Conservation (phyloP, 805 yeast genomes). For the Wickerhamiella galacta region DNA sequence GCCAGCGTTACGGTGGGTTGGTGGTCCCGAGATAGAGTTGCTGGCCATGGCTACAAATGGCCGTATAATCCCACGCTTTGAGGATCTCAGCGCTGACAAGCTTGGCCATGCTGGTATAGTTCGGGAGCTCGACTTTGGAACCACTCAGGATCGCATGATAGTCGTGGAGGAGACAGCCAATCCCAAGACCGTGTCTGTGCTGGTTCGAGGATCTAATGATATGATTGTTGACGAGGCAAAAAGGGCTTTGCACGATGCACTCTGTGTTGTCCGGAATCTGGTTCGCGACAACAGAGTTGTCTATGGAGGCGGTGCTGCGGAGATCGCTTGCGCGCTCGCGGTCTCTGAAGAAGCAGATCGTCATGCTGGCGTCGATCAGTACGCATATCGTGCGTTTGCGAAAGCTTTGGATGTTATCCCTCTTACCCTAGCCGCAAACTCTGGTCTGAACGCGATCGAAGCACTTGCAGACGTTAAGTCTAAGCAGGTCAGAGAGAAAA, state of each 20-base stretch:
- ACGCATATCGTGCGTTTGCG: constrained; percentile 91
- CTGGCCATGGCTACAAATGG: constrained; percentile 97
- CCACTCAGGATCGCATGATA: constrained; percentile 90
- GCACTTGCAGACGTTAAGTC: constrained; percentile 71
- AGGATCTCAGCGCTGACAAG: constrained; percentile 67
- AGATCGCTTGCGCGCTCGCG: constrained; percentile 80
- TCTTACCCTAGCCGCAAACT: constrained; percentile 89
- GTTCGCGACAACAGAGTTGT: constrained; percentile 84
- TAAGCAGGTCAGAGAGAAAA: constrained; percentile 59
- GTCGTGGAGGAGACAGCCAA: constrained; percentile 82
- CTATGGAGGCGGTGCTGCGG: constrained; percentile 99
- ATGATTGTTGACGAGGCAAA: constrained; percentile 97
- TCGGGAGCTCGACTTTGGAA: constrained; percentile 83
- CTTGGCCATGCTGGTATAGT: constrained; percentile 79
- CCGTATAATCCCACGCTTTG: constrained; percentile 92
- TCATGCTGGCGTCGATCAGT: constrained; percentile 91
- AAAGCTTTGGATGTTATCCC: constrained; percentile 84
- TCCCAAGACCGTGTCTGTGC: constrained; percentile 78
- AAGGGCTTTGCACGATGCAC: constrained; percentile 89
- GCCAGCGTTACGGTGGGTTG: constrained; percentile 98
- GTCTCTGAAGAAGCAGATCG: constrained; percentile 83
- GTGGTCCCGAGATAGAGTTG: constrained; percentile 89
- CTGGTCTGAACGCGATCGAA: constrained; percentile 89
- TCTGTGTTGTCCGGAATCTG: constrained; percentile 93
- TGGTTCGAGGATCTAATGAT: constrained; percentile 88